Evolutionary conservation across 768 basidiomycete genomes (phyloP).

Genomic region (Lactarius evosmus): DNA sequence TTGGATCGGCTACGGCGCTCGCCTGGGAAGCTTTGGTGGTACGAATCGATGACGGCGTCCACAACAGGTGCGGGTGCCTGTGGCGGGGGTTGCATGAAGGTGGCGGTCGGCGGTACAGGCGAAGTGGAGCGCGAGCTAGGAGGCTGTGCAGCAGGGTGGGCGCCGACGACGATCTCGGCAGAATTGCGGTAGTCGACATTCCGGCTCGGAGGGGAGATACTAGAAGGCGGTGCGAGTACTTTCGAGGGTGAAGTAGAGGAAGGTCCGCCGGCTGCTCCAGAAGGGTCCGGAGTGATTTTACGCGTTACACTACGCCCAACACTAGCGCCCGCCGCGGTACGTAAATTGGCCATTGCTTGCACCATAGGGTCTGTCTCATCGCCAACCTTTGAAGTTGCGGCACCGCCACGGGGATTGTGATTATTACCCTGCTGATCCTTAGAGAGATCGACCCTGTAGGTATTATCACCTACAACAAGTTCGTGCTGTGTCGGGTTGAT

Average conservation of each 20-base stretch:
- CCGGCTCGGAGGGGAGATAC: slow-evolving; percentile 27
- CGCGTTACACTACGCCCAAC: slow-evolving; percentile 31
- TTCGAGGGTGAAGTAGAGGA: slow-evolving; percentile 21
- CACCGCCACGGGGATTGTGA: background rate
- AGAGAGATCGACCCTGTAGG: slow-evolving; percentile 63
- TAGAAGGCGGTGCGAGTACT: slow-evolving; percentile 26
- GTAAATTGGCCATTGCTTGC: slow-evolving; percentile 36
- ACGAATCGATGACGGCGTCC: slow-evolving; percentile 69
- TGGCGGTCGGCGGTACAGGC: slow-evolving; percentile 69
- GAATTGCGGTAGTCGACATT: slow-evolving; percentile 67
- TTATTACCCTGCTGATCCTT: slow-evolving; percentile 58
- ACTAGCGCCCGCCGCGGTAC: slow-evolving; percentile 34
- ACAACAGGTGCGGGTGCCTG: slow-evolving; percentile 50
- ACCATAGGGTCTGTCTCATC: slow-evolving; percentile 42
- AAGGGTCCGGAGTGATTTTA: slow-evolving; percentile 26
- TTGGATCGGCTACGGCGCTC: slow-evolving; percentile 58
- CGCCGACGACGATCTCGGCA: slow-evolving; percentile 76
- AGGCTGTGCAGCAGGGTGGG: slow-evolving; percentile 51
- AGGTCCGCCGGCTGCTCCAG: slow-evolving; percentile 13
- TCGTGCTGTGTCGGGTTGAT: slow-evolving; percentile 47
- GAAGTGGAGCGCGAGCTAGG: slow-evolving; percentile 66
- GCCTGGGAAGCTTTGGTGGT: slow-evolving; percentile 84
- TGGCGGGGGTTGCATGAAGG: slow-evolving; percentile 62
- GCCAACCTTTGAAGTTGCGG: slow-evolving; percentile 26
- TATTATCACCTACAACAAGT: slow-evolving; percentile 64